Conservation (phyloP, 371 early-diverging fungal species). For the Rhizopus delemar region DNA sequence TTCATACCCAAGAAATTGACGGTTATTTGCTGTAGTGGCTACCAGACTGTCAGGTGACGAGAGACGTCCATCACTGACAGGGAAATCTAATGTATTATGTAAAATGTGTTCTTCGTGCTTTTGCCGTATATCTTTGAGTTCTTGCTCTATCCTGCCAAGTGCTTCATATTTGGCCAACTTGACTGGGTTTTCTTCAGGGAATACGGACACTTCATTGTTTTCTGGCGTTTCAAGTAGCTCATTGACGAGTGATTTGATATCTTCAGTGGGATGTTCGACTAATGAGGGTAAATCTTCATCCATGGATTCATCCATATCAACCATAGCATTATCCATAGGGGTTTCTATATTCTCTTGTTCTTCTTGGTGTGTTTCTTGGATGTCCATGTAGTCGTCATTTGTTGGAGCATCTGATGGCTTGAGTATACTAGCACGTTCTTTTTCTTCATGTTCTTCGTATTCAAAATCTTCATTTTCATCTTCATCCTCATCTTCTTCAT, state of each 20-base stretch:
- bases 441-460: slow-evolving; percentile 12
- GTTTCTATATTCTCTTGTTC: neutral
- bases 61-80: slow-evolving; percentile 10
- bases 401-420: too few relatives aligned
- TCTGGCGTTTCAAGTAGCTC: neutral
- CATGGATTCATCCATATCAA: slow-evolving; percentile 10
- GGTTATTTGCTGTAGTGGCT: slow-evolving; percentile 29
- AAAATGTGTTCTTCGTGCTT: slow-evolving; percentile 24
- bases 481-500: slow-evolving; percentile 10
- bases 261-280: neutral
- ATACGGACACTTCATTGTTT: neutral
- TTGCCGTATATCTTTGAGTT: slow-evolving; percentile 27
- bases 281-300: slow-evolving; percentile 8
- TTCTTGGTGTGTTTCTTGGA: slow-evolving; percentile 4
- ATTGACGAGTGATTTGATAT: slow-evolving; percentile 7
- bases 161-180: slow-evolving; percentile 23
- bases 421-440: too few relatives aligned
- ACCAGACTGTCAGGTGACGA: slow-evolving; percentile 14
- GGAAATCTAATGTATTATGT: slow-evolving; percentile 26
- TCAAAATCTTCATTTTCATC: slow-evolving; percentile 7
- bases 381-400: too few relatives aligned
- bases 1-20: slow-evolving; percentile 34
- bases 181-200: slow-evolving; percentile 19
- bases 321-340: slow-evolving; percentile 9
- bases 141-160: slow-evolving; percentile 24